phyloP scores from a whole-genome alignment of 164 flowering plant genomes.

The Liriodendron chinense region DNA sequence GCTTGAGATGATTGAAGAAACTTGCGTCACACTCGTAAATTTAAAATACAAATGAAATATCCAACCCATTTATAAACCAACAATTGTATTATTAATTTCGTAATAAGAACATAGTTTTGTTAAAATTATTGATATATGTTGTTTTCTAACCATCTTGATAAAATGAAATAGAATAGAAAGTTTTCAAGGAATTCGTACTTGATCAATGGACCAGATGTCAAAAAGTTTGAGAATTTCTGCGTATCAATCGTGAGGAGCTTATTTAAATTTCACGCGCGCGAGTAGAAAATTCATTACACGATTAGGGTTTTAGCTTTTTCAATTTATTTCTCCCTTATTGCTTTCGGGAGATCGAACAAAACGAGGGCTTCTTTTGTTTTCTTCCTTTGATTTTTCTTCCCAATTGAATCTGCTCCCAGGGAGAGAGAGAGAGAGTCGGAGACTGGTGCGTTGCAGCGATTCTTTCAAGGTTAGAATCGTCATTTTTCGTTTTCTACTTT shows the following conservation, averaged over 20 bases:
- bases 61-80: no score
- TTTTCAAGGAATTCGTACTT: no score
- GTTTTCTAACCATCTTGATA: no score
- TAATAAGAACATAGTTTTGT: no score
- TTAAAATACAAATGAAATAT: no score
- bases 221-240: not conserved
- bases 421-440: not conserved
- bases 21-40: no score
- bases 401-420: not conserved
- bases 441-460: not conserved
- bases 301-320: slow-evolving; percentile 1
- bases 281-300: no score
- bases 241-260: not conserved
- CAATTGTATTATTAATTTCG: no score
- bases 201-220: no score
- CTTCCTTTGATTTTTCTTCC: not conserved
- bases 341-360: not conserved
- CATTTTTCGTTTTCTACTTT: no score
- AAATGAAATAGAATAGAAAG: no score
- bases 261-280: not conserved
- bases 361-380: slow-evolving; percentile 1
- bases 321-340: slow-evolving; percentile 13
- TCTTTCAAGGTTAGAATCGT: not conserved
- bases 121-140: no score
- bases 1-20: not conserved